Conservation (phyloP, 805 yeast species). For the Lipomyces oligophaga region DNA sequence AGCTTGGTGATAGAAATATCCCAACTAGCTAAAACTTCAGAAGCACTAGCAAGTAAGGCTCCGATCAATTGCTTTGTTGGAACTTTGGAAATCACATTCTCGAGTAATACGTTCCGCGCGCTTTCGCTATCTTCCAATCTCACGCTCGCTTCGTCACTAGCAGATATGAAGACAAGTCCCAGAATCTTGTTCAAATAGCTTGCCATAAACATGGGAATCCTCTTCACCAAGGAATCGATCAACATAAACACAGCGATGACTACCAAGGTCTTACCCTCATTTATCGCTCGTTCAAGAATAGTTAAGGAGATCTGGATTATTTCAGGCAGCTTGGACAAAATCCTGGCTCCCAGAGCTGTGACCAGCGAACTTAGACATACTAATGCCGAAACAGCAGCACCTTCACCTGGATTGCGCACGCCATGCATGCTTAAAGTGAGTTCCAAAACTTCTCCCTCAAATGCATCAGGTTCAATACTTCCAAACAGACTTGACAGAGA, state of each 20-base stretch:
- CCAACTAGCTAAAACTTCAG: constrained; percentile 34
- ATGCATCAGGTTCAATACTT: constrained; percentile 40
- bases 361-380: constrained; percentile 61
- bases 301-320: constrained; percentile 70
- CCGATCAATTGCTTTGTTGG: constrained; percentile 61
- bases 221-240: constrained; percentile 68
- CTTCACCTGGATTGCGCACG: constrained; percentile 52
- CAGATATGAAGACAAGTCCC: constrained; percentile 42
- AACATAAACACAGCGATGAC: constrained; percentile 71
- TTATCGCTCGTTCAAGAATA: constrained; percentile 49
- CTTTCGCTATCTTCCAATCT: constrained; percentile 29
- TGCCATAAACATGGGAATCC: constrained; percentile 79
- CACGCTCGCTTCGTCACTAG: constrained; percentile 1
- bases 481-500: constrained; percentile 62
- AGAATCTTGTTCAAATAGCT: constrained; percentile 65
- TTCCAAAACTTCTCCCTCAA: constrained; percentile 47
- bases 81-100: constrained; percentile 60
- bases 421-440: constrained; percentile 53
- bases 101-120: constrained; percentile 50
- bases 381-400: constrained; percentile 67
- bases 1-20: constrained; percentile 55
- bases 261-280: constrained; percentile 42
- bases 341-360: constrained; percentile 75
- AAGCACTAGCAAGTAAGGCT: constrained; percentile 64
- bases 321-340: constrained; percentile 79